Evolutionary conservation across 2,329 filamentous ascomycete genomes (phyloP), one percentile per base, ranked within the genome.

Genomic region (Ilyonectria mors-panacis): DNA sequence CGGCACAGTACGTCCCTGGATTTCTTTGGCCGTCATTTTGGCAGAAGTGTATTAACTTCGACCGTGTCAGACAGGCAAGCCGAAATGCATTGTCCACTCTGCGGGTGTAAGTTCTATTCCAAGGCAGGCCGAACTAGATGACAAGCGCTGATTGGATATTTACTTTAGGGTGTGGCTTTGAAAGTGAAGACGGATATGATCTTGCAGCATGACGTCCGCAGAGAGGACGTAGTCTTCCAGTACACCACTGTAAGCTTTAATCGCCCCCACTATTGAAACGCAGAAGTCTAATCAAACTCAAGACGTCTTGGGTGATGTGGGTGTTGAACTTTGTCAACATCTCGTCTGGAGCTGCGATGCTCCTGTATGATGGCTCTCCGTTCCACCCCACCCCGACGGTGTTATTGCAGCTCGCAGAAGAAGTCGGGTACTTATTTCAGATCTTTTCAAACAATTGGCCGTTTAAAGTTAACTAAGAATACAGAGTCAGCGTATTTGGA

Each of bases 281-380:
- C 28, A 2, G 13, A 28, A 26, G 23, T 17, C 30, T 55, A 21
- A 35, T 19, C 26, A 6, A 23, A 13, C 1, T 6, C 3, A 9
- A 68, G 66, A 59, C 62, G 10, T 65, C 62, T 4, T 68, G 66
- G 66, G 53, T 68, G 2, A 68, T 68, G 66, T 68, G 66, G 66
- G 62, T 65, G 0, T n/a, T 68, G 9, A 68, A 65, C 39, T 58
- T 67, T 21, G 37, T 58, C 3, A 62, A 65, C n/a, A 37, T 67
- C 3, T 58, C 61, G 2, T 58, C 33, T 6, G 65, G 61, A 4
- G 45, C 57, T 3, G 3, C 12, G 2, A 65, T 67, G 61, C 57
- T 67, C 13, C 56, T 67, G 3, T 67, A 65, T 12, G 65, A 67
- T 23, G 65, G 65, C 4, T 65, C 61, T 17, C 65, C 65, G 1